Evolutionary conservation across 2,329 filamentous ascomycete species (phyloP).

Genomic region (Fusarium burgessii): DNA sequence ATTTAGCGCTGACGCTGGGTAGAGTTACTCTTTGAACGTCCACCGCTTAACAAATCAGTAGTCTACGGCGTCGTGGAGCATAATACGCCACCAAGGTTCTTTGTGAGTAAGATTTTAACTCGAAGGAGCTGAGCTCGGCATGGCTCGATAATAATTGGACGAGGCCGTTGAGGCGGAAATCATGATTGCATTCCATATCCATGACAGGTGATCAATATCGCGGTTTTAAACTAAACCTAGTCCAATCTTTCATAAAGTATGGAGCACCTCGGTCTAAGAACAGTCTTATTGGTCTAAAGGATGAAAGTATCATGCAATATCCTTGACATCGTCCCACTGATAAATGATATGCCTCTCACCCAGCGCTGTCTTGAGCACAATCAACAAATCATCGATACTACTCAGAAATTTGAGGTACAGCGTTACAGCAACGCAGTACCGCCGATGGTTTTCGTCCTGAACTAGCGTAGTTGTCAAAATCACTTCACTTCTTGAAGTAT

Average conservation of each 20-base stretch:
- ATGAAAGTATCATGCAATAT: not conserved
- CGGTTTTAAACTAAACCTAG: not conserved
- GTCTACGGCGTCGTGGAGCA: not conserved
- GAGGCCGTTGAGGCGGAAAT: not conserved
- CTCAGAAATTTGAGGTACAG: conserved; percentile 58
- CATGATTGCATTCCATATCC: not conserved
- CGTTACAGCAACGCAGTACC: conserved; percentile 60
- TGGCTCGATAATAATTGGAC: not conserved
- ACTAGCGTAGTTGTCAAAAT: conserved; percentile 51
- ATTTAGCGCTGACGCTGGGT: accelerated
- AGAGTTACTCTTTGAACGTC: accelerated
- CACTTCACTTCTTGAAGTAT: conserved; percentile 34
- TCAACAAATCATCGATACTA: conserved; percentile 58
- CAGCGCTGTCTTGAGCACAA: conserved; percentile 57
- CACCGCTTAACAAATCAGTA: not conserved
- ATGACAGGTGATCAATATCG: not conserved
- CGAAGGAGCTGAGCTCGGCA: not conserved
- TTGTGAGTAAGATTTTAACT: not conserved
- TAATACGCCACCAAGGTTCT: not conserved
- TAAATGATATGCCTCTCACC: conserved; percentile 56
- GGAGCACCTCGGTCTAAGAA: not conserved
- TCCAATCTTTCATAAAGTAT: not conserved
- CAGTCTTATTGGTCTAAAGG: not conserved
- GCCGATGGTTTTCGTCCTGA: conserved; percentile 57
- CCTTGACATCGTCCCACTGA: conserved; percentile 41